These are phyloP conservation scores for Tetrapyrgos nigripes DNA, from an alignment of 1,284 basidiomycete species.

Conservation along the genomic window DNA sequence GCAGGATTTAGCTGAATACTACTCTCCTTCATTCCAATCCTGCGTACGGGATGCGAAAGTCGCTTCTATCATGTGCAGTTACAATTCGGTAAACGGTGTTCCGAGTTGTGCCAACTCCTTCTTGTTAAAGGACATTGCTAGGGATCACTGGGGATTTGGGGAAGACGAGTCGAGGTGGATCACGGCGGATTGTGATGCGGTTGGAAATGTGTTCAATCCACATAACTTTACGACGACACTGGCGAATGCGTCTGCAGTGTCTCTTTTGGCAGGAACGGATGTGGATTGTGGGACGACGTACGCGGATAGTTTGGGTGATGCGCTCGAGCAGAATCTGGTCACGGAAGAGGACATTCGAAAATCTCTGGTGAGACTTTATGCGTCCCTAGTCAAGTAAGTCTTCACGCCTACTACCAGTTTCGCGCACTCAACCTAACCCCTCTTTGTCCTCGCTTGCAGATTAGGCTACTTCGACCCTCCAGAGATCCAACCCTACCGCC, in stretches of 20 bases:
- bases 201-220: conserved; percentile 52
- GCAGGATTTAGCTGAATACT: conserved; percentile 64
- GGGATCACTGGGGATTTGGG: conserved; percentile 58
- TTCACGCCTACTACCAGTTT: not conserved
- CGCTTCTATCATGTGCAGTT: conserved; percentile 64
- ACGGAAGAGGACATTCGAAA: conserved; percentile 48
- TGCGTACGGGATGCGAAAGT: conserved; percentile 66
- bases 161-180: conserved; percentile 50
- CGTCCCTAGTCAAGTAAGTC: conserved; percentile 57
- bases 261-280: conserved; percentile 60
- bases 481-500: conserved; percentile 54
- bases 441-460: too few relatives aligned
- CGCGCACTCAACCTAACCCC: not conserved
- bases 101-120: conserved; percentile 59
- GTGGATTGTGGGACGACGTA: conserved; percentile 60
- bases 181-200: conserved; percentile 47
- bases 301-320: conserved; percentile 47
- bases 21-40: conserved; percentile 58
- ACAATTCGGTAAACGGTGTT: conserved; percentile 64
- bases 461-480: conserved; percentile 63
- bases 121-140: conserved; percentile 54
- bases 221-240: conserved; percentile 52
- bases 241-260: conserved; percentile 53
- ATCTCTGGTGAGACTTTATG: conserved; percentile 53
- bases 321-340: conserved; percentile 54